These are phyloP conservation scores for Beauveria varroae DNA, from an alignment of 2,329 filamentous ascomycete species.

Conservation along the genomic window DNA sequence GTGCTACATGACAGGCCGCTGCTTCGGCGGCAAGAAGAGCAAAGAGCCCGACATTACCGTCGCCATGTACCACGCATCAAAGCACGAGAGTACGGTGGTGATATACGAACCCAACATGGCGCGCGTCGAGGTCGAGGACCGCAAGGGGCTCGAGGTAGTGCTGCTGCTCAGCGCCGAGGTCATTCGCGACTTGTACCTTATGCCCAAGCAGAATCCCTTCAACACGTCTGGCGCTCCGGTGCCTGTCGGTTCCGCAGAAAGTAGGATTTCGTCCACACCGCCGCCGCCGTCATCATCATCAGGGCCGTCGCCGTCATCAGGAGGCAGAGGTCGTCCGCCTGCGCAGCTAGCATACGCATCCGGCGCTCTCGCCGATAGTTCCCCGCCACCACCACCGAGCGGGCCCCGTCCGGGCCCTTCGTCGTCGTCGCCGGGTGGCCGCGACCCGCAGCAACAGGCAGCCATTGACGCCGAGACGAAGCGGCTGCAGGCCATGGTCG, in stretches of 20 bases:
- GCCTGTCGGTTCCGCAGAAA: neutral
- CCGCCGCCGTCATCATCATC: slow-evolving; percentile 33
- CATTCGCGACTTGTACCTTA: slow-evolving; percentile 58
- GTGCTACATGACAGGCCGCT: slow-evolving; percentile 77
- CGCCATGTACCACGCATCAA: slow-evolving; percentile 71
- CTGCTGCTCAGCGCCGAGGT: slow-evolving; percentile 57
- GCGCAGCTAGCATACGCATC: slow-evolving; percentile 15
- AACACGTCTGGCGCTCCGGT: slow-evolving; percentile 51
- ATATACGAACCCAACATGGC: slow-evolving; percentile 91
- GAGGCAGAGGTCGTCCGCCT: slow-evolving; percentile 18
- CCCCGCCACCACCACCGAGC: slow-evolving; percentile 42
- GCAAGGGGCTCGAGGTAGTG: slow-evolving; percentile 84
- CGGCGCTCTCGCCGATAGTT: slow-evolving; percentile 10
- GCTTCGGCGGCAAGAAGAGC: slow-evolving; percentile 66
- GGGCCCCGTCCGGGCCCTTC: slow-evolving; percentile 30
- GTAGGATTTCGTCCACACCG: slow-evolving; percentile 11
- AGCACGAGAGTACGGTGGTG: slow-evolving; percentile 59
- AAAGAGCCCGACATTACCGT: slow-evolving; percentile 94
- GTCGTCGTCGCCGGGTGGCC: slow-evolving; percentile 24
- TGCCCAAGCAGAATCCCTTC: slow-evolving; percentile 65
- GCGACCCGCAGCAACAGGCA: slow-evolving; percentile 22
- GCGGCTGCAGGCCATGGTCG: slow-evolving; percentile 52
- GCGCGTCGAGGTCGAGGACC: slow-evolving; percentile 86
- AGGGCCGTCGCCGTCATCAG: slow-evolving; percentile 2
- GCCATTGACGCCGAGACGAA: slow-evolving; percentile 70